phyloP scores from a whole-genome alignment of 192 early-diverging fungal genomes.

The Kappamyces sp. region DNA sequence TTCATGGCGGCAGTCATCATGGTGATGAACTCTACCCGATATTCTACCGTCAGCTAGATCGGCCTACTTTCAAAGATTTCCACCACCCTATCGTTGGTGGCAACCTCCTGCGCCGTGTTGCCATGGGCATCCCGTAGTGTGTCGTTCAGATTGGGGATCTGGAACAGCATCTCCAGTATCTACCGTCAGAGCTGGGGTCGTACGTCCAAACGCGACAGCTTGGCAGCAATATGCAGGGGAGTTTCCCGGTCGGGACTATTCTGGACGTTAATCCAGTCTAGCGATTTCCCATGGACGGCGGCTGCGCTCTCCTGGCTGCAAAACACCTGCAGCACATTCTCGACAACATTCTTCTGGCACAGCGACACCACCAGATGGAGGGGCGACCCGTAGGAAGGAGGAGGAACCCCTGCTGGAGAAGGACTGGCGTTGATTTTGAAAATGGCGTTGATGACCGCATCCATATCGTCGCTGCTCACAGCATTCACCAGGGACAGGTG shows the following conservation, averaged over 20 bases:
- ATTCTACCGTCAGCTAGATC: slow-evolving; percentile 3
- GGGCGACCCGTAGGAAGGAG: slow-evolving; percentile 27
- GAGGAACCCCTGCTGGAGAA: background rate
- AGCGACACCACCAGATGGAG: slow-evolving; percentile 31
- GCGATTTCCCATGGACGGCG: background rate
- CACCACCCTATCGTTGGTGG: slow-evolving; percentile 30
- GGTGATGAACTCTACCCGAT: slow-evolving; percentile 41
- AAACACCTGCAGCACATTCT: slow-evolving; percentile 19
- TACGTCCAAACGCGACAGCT: slow-evolving; percentile 38
- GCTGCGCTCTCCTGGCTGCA: slow-evolving; percentile 3
- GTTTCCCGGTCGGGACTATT: slow-evolving; percentile 60
- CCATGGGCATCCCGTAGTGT: slow-evolving; percentile 55
- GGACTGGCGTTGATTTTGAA: slow-evolving; percentile 9
- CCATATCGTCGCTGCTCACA: slow-evolving; percentile 20
- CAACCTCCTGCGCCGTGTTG: slow-evolving; percentile 52
- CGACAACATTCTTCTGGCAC: slow-evolving; percentile 20
- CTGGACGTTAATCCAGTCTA: slow-evolving; percentile 28
- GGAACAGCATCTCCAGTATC: slow-evolving; percentile 60
- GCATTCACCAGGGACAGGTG: slow-evolving; percentile 30
- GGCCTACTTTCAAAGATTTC: slow-evolving; percentile 19
- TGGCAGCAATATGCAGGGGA: slow-evolving; percentile 67
- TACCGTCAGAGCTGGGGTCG: slow-evolving; percentile 25
- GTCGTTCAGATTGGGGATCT: slow-evolving; percentile 60
- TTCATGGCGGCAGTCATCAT: background rate
- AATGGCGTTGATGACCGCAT: slow-evolving; percentile 18